Conservation (phyloP, 2,329 filamentous ascomycete species). For the Aureobasidium lini region DNA sequence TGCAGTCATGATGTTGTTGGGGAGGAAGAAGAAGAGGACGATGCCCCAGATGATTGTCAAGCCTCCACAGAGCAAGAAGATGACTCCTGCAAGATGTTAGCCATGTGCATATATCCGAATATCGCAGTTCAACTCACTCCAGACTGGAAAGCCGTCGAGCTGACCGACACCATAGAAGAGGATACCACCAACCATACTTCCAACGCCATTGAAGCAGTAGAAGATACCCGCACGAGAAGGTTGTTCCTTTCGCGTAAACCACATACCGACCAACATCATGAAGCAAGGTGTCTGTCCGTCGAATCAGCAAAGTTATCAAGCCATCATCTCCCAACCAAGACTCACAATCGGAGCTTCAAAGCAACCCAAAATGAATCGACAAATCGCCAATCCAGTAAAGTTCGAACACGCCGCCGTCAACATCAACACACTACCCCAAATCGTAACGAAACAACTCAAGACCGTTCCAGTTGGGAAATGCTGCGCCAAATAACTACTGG, state of each 20-base stretch:
- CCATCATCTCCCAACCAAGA: not conserved
- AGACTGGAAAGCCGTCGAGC: conserved; percentile 24
- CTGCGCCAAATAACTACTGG: conserved; percentile 24
- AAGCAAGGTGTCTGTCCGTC: conserved; percentile 51
- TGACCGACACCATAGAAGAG: conserved; percentile 48
- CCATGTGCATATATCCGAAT: conserved; percentile 18
- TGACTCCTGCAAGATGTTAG: conserved; percentile 55
- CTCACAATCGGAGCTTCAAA: conserved; percentile 58
- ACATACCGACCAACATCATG: conserved; percentile 58
- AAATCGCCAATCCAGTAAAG: conserved; percentile 52
- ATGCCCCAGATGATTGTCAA: conserved; percentile 56
- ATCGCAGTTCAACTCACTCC: conserved; percentile 14
- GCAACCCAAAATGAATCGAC: conserved; percentile 59
- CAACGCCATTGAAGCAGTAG: conserved; percentile 69
- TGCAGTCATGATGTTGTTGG: conserved; percentile 62
- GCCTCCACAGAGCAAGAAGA: conserved; percentile 59
- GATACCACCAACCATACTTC: conserved; percentile 63
- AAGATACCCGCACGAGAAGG: conserved; percentile 25
- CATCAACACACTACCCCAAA: conserved; percentile 55
- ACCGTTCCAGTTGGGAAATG: conserved; percentile 28
- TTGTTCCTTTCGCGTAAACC: conserved; percentile 56
- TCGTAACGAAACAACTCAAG: conserved; percentile 40
- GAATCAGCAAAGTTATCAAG: not conserved
- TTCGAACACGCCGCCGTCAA: conserved; percentile 54
- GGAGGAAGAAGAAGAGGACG: conserved; percentile 56